Conservation (phyloP, 192 early-diverging fungal species). For the Physocladia obscura region DNA sequence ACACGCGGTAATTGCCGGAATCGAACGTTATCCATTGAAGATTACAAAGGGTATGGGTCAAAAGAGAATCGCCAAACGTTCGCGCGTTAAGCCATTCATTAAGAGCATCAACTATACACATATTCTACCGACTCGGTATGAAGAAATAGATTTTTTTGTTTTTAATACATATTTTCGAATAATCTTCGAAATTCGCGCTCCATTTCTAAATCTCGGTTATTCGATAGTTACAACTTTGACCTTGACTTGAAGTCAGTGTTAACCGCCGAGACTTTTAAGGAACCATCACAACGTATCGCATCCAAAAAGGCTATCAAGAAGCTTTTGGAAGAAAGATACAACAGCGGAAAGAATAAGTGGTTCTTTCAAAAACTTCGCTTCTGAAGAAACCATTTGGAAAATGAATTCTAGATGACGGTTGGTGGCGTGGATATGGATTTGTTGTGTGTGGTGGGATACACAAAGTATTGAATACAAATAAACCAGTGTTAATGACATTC, state of each 20-base stretch:
- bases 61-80: slow-evolving; percentile 94
- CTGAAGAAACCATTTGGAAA: background rate
- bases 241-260: slow-evolving; percentile 88
- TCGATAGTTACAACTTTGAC: slow-evolving; percentile 79
- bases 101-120: slow-evolving; percentile 99
- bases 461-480: background rate
- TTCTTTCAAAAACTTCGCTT: slow-evolving; percentile 97
- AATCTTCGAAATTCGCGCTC: slow-evolving; percentile 69
- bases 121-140: slow-evolving; percentile 92
- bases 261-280: slow-evolving; percentile 86
- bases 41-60: slow-evolving; percentile 92
- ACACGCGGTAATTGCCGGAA: slow-evolving; percentile 96
- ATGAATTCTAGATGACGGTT: slow-evolving; percentile 13
- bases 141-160: background rate
- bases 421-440: background rate
- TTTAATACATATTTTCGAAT: background rate
- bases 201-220: no score
- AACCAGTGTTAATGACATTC: no score
- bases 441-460: background rate
- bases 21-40: slow-evolving; percentile 95
- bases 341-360: slow-evolving; percentile 99
- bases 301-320: slow-evolving; percentile 94
- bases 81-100: slow-evolving; percentile 98
- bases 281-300: slow-evolving; percentile 83
- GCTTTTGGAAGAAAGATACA: slow-evolving; percentile 95